Base-by-base conservation (phyloP, 495 filamentous ascomycete genomes). In the Achaetomiella virescens region DNA sequence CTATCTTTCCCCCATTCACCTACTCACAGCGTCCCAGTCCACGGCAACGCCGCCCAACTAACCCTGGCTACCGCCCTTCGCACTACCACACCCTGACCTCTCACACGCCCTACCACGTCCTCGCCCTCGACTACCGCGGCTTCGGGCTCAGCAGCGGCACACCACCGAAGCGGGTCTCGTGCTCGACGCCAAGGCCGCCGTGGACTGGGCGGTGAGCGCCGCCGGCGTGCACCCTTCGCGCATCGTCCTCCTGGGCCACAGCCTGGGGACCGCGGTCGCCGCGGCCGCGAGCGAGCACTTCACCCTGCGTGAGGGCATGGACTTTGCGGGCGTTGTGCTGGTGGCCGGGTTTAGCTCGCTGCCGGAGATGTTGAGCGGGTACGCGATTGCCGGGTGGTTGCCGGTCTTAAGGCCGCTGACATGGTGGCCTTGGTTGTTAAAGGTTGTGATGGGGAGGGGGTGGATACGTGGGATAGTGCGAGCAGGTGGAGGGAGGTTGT, bases 41-140 rank as follows among this genome's bases (percentile, higher is more conserved):
- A 79, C 61, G 75, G 77, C 43, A 85, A 87, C 60, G 81, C 77
- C 5, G 86, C 84, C 1, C 85, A 84, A 46, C 72, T 90, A 10
- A 82, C 81, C 14, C 84, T 85, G 79, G 78, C 18, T 74, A 79
- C 61, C 76, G 85, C 41, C 78, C 83, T 10, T 74, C 78, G 1
- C 80, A 80, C 55, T 88, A 86, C 65, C 84, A 83, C 43, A 74
- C 80, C 29, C 66, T 87, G 10, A 82, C 83, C 5, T 76, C 81
- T 79, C 43, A 80, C 79, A 0, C 80, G 14, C 72, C 72, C 10
- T 75, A 75, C 36, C 84, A 88, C 53, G 75, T 87, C 25, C 62
- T 89, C 0, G 73, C 83, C 22, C 78, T 96, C 52, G 90, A 96
- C 75, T 97, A 97, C 71, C 87, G 93, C 25, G 93, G 93, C 25